These are phyloP conservation scores for Entophlyctis luteolus DNA, from an alignment of 192 early-diverging fungal genomes.

Conservation along the genomic window DNA sequence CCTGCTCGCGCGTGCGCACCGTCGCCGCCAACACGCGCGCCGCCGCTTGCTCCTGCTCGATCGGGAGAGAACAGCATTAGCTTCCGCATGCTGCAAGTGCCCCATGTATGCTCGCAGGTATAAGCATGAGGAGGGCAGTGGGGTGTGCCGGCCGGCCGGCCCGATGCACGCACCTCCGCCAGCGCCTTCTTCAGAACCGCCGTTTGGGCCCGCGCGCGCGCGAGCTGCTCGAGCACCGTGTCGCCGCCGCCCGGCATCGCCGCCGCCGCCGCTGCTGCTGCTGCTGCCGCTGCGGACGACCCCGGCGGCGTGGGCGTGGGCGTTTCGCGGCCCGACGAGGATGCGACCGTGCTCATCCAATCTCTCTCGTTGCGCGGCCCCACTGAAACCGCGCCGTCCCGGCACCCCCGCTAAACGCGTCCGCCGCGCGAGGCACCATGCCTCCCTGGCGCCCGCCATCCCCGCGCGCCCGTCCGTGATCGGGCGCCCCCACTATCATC, in stretches of 20 bases:
- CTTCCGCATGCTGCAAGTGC: not conserved
- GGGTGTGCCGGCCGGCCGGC: not conserved
- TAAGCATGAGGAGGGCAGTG: not conserved
- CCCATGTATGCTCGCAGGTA: too few relatives aligned
- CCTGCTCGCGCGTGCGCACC: not conserved
- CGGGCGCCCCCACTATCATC: too few relatives aligned
- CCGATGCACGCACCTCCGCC: not conserved
- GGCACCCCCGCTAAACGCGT: too few relatives aligned
- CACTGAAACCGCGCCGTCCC: too few relatives aligned
- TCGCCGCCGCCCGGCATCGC: not conserved
- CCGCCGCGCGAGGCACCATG: too few relatives aligned
- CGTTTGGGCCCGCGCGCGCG: not conserved
- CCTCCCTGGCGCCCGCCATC: too few relatives aligned
- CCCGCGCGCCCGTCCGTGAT: too few relatives aligned
- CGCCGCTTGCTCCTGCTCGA: not conserved
- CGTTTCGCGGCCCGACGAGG: not conserved
- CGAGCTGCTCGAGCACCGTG: not conserved
- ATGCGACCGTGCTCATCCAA: too few relatives aligned
- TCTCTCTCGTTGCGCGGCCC: too few relatives aligned
- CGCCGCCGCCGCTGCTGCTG: too few relatives aligned
- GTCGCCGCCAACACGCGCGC: not conserved
- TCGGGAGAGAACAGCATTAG: not conserved
- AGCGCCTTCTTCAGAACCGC: constrained; percentile 9
- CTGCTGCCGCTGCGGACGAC: not conserved
- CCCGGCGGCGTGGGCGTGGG: not conserved